Evolutionary conservation across 805 yeast genomes (phyloP).

Genomic region (Barnettozyma californica): DNA sequence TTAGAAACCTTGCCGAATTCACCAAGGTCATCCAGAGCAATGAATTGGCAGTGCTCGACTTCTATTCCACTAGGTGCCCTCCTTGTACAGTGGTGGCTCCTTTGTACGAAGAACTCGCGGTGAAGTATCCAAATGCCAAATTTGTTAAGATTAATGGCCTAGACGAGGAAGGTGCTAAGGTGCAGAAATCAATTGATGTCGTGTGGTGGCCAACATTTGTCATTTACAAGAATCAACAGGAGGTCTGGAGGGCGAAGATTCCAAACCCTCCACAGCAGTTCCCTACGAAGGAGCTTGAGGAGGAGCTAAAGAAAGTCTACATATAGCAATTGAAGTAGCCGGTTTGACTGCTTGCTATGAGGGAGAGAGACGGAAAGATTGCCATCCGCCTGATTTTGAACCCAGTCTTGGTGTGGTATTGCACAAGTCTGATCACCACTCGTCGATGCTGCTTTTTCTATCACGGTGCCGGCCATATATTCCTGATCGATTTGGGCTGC

Average conservation of each 20-base stretch:
- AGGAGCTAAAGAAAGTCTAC: constrained; percentile 17
- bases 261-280: constrained; percentile 25
- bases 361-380: not conserved
- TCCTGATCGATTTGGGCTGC: not conserved
- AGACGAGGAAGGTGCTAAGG: constrained; percentile 14
- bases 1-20: constrained; percentile 13
- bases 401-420: not conserved
- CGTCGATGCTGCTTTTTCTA: not conserved
- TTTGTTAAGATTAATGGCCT: constrained; percentile 22
- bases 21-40: constrained; percentile 6
- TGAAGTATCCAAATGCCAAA: constrained; percentile 18
- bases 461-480: not conserved
- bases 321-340: not conserved
- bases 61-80: constrained; percentile 23
- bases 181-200: constrained; percentile 21
- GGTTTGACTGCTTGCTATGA: not conserved
- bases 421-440: not conserved
- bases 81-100: constrained; percentile 26
- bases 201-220: constrained; percentile 28
- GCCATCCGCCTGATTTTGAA: not conserved
- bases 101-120: constrained; percentile 16
- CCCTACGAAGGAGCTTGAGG: constrained; percentile 21
- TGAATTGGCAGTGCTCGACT: constrained; percentile 19
- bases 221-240: constrained; percentile 17
- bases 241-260: constrained; percentile 23